Base-by-base conservation (phyloP, 495 filamentous ascomycete genomes). In the Elasticomyces elasticus region DNA sequence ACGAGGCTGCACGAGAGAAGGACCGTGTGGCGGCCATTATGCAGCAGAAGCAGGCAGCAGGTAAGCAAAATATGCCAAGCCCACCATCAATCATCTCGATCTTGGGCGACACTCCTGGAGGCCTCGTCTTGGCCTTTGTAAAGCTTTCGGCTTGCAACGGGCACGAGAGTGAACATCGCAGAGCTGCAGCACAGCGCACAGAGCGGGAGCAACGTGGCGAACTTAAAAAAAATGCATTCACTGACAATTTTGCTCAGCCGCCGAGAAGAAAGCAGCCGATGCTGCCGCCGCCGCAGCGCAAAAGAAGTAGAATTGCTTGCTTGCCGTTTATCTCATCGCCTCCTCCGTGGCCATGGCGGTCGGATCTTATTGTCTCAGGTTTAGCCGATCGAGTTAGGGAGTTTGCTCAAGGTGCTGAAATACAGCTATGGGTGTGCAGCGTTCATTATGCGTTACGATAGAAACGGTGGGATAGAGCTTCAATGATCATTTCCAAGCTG, bases 11-110 rank as follows among this genome's bases (percentile, higher is more conserved):
- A 58, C 79, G 79, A 50, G 74, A 82, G 46, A 90, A 89, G 71
- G 87, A 94, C 65, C 71, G 78, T 33, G 78, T 79, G 46, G 89
- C 90, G 20, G 75, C 77, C 33, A 89, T 87, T 67, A 96, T 96
- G 90, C 79, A 86, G 33, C 78, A 84, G 69, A 96, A 96, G 77
- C 90, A 96, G 71, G 77, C 74, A 56, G 84, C 83, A 57, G 89
- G 89, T 95, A 76, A 48, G 62, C 19, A 10, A 2, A 19, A 27
- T 25, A 40, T 13, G 5, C 12, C 13, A 5, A 40, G 35, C 35
- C 35, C 19, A 2, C 35, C 15, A 3, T 40, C 5, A 15, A 12
- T 13, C 13, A n/a, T n/a, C n/a, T n/a, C n/a, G n/a, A n/a, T n/a
- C n/a, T n/a, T n/a, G n/a, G n/a, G n/a, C n/a, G n/a, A n/a, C n/a